Conservation (phyloP, 257 asterid species). For the Gynochthodes officinalis region DNA sequence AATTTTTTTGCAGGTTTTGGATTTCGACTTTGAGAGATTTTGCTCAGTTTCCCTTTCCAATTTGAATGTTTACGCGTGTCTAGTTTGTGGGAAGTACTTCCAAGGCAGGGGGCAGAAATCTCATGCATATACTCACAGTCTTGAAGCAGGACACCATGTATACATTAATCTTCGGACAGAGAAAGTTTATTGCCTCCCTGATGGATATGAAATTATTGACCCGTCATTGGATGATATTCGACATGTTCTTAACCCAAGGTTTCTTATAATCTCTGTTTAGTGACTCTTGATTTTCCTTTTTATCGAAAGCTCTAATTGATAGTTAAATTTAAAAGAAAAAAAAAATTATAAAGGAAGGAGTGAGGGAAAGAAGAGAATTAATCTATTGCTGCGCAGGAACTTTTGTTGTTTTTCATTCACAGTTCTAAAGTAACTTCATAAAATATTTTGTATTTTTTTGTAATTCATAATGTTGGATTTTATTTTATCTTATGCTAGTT, state of each 20-base stretch:
- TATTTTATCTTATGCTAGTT: neutral
- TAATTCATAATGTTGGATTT: neutral
- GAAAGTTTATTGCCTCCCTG: conserved; percentile 97
- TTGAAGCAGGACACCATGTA: conserved; percentile 96
- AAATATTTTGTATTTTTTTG: too few species aligned
- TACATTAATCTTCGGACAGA: conserved; percentile 90
- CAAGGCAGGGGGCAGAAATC: conserved; percentile 98
- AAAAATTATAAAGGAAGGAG: too few species aligned
- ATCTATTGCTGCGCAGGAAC: neutral
- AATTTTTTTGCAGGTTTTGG: conserved; percentile 63
- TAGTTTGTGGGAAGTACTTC: conserved; percentile 94
- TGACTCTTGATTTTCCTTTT: neutral
- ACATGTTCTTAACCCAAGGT: conserved; percentile 92
- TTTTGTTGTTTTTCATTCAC: neutral
- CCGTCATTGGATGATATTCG: conserved; percentile 93
- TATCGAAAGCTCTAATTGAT: neutral
- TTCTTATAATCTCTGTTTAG: conserved; percentile 13
- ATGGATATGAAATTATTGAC: conserved; percentile 92
- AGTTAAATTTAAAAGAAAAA: too few species aligned
- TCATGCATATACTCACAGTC: conserved; percentile 96
- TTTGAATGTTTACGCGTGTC: conserved; percentile 92
- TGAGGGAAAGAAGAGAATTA: too few species aligned
- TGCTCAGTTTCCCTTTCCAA: conserved; percentile 96
- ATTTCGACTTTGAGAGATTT: conserved; percentile 92
- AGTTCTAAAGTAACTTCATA: neutral